Percentiles rank a stretch among this genome's conserved stretches.
Evolutionary conservation across 495 filamentous ascomycete genomes (phyloP).

Genomic region (Cercophora sp.): DNA sequence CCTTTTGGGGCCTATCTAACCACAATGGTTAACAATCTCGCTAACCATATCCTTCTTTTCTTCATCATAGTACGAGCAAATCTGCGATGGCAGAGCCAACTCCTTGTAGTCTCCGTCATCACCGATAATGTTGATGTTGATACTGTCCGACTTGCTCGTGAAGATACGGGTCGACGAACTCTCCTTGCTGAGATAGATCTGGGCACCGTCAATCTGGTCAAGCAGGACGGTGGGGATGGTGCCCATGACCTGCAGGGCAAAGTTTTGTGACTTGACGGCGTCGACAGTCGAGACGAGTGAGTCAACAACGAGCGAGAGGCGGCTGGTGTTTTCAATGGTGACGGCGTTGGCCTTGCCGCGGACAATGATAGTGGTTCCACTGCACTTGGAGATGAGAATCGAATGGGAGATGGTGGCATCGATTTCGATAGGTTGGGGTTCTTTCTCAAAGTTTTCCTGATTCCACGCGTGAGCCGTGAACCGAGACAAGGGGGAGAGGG

Average conservation of each 20-base stretch:
- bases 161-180: constrained; percentile 77
- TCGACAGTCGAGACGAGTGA: constrained; percentile 87
- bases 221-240: constrained; percentile 79
- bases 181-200: constrained; percentile 77
- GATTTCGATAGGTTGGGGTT: constrained; percentile 67
- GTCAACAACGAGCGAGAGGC: constrained; percentile 82
- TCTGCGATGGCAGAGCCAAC: constrained; percentile 81
- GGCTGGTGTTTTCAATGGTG: constrained; percentile 81
- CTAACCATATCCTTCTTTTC: constrained; percentile 66
- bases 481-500: not conserved
- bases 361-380: constrained; percentile 82
- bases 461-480: constrained; percentile 1
- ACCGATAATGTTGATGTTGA: constrained; percentile 81
- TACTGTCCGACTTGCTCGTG: constrained; percentile 73
- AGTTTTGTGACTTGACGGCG: constrained; percentile 88
- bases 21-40: constrained; percentile 89
- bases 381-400: constrained; percentile 87
- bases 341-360: constrained; percentile 92
- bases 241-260: constrained; percentile 84
- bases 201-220: constrained; percentile 89
- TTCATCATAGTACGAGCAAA: constrained; percentile 69
- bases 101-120: constrained; percentile 78
- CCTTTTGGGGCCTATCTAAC: no score
- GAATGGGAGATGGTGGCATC: constrained; percentile 78
- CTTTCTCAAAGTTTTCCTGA: constrained; percentile 88